Percentiles rank a stretch among this genome's conserved stretches.
Conservation (phyloP, 169 alveolate species). For the Plasmodium gallinaceum region DNA sequence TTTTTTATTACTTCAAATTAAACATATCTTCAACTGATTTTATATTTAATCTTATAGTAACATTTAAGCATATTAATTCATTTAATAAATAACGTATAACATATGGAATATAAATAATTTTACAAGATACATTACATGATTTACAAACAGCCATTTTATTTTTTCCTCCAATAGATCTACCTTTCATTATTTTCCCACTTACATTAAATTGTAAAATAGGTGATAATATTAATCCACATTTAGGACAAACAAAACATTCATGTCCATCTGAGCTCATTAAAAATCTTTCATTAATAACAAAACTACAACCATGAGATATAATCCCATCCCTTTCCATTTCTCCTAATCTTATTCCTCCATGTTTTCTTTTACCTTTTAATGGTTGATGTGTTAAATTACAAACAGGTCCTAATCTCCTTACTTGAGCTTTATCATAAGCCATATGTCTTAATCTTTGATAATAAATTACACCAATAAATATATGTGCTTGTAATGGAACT, state of each 20-base stretch:
- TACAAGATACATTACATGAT: constrained; percentile 90
- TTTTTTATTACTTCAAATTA: constrained; percentile 16
- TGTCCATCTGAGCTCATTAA: constrained; percentile 98
- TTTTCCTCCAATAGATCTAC: constrained; percentile 77
- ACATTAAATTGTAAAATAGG: constrained; percentile 86
- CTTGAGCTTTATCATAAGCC: constrained; percentile 98
- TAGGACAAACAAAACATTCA: constrained; percentile 97
- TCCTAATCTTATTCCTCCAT: constrained; percentile 99
- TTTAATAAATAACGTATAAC: constrained; percentile 93
- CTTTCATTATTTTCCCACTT: constrained; percentile 79
- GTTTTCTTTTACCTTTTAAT: constrained; percentile 98
- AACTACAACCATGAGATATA: constrained; percentile 99
- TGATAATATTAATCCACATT: constrained; percentile 97
- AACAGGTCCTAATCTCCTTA: constrained; percentile 98
- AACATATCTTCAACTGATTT: constrained; percentile 78
- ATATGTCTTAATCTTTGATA: constrained; percentile 99
- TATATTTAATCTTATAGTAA: constrained; percentile 80
- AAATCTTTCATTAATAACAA: constrained; percentile 97
- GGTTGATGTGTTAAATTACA: constrained; percentile 99
- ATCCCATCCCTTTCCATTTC: constrained; percentile 99
- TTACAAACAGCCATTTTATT: constrained; percentile 87
- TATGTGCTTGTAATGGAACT: constrained; percentile 96
- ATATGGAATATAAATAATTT: constrained; percentile 92
- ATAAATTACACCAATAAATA: constrained; percentile 98
- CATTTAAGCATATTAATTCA: constrained; percentile 95